Conservation (phyloP, 345 rosid genomes). For the Clausena lansium region DNA sequence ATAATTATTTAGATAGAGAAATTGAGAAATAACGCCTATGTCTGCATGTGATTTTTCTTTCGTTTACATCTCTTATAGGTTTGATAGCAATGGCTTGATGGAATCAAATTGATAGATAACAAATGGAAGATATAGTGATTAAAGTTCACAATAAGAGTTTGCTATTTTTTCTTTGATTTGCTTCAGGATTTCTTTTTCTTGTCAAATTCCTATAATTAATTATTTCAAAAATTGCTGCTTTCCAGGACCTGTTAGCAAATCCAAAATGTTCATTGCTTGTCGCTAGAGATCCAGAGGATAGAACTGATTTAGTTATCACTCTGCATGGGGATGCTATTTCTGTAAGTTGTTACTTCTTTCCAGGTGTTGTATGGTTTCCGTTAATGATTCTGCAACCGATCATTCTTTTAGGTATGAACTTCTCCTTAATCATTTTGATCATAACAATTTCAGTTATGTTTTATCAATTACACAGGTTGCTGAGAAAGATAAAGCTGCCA, state of each 20-base stretch:
- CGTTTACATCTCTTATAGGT: background rate
- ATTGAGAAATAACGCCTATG: background rate
- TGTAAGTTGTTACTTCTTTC: constrained; percentile 39
- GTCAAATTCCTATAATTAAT: background rate
- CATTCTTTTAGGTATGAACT: background rate
- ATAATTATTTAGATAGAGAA: background rate
- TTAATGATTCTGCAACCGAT: background rate
- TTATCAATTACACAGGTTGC: constrained; percentile 49
- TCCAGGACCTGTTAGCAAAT: constrained; percentile 79
- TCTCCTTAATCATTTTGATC: background rate
- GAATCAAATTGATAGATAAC: background rate
- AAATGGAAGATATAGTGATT: background rate
- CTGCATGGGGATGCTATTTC: constrained; percentile 80
- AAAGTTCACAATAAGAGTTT: no score
- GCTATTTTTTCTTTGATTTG: background rate
- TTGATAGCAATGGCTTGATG: background rate
- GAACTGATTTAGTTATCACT: constrained; percentile 79
- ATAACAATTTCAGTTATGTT: background rate
- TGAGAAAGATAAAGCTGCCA: constrained; percentile 55
- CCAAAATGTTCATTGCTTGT: constrained; percentile 88
- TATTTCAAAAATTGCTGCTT: constrained; percentile 20
- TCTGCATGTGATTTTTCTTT: background rate
- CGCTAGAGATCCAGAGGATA: constrained; percentile 82
- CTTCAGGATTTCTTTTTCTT: background rate
- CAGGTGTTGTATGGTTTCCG: background rate